Percentiles rank a stretch among this genome's conserved stretches.
These are phyloP conservation scores for Wickerhamiella lipophila DNA, from an alignment of 805 yeast species.

Conservation along the genomic window DNA sequence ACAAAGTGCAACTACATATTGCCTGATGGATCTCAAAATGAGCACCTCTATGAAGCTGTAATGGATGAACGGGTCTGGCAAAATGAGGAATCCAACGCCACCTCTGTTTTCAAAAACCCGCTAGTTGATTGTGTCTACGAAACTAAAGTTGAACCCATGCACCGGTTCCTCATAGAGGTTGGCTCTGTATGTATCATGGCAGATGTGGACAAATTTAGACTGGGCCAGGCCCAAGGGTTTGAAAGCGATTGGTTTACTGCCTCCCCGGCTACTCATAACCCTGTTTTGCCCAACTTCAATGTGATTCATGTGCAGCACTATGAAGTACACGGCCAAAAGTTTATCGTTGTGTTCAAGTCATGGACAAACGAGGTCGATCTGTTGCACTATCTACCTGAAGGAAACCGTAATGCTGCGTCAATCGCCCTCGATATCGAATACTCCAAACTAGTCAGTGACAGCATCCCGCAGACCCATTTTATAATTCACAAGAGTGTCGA, in stretches of 20 bases:
- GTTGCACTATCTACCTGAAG: constrained; percentile 6
- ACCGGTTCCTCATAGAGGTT: constrained; percentile 64
- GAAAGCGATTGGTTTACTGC: constrained; percentile 42
- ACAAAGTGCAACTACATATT: constrained; percentile 48
- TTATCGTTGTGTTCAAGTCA: constrained; percentile 15
- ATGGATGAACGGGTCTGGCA: constrained; percentile 55
- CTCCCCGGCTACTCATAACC: constrained; percentile 12
- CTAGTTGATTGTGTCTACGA: constrained; percentile 64
- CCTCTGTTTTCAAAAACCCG: constrained; percentile 51
- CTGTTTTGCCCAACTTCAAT: constrained; percentile 21
- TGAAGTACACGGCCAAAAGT: constrained; percentile 19
- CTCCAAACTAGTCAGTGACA: background rate
- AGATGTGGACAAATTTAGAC: constrained; percentile 75
- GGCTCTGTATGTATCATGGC: constrained; percentile 65
- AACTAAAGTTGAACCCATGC: constrained; percentile 49
- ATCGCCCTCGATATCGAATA: constrained; percentile 12
- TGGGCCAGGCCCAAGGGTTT: constrained; percentile 78
- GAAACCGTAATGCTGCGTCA: constrained; percentile 2
- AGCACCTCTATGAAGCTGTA: constrained; percentile 45
- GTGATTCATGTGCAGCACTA: constrained; percentile 22
- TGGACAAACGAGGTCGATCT: constrained; percentile 13
- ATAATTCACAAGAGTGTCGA: constrained; percentile 32
- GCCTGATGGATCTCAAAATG: constrained; percentile 49
- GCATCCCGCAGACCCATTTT: constrained; percentile 29
- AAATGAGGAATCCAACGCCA: constrained; percentile 40